Base-by-base conservation (phyloP, 306 rosid species). In the Psophocarpus tetragonolobus region DNA sequence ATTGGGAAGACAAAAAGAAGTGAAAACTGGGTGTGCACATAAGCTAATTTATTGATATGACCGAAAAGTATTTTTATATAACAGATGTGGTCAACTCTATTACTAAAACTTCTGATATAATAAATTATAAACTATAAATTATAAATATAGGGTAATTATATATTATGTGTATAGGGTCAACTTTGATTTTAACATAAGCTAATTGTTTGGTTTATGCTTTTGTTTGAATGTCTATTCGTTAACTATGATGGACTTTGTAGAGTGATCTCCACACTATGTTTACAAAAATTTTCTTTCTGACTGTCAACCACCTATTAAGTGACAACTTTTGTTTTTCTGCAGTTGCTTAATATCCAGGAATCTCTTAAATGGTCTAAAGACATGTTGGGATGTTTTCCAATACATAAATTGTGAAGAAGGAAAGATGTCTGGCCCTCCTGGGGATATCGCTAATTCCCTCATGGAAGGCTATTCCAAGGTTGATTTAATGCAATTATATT, bases 261-360 rank as follows among this genome's bases (percentile, higher is more conserved):
- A 73, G 70, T 50, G 74, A 70, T 70, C 47, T 71, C 48, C 67
- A 38, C 44, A 54, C 23, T 39, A 51, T 74, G 15, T 71, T 24
- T 32, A 42, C 26, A 57, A 44, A 23, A 20, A 4, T 27, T 29
- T 58, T 26, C 65, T 30, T 74, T 14, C 44, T 62, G 63, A 76
- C 32, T 27, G 69, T 68, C 69, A 75, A 54, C 45, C 68, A 48
- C 58, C 69, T 73, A 48, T n/a, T 80, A 73, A 51, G 39, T 45
- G 5, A 57, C 27, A 14, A 10, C 14, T 54, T 58, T 35, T 67
- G 62, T 15, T 77, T 81, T 80, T 74, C 73, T 47, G 39, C 91
- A 96, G 99, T 86, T 96, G 99, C 88, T 85, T 96, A 81, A 86
- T 96, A 81, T 92, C 99, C 63, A 87, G 98, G 86, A 96, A 96